A percentile compares a stretch with the other conserved stretches of the same genome.
phyloP scores from a whole-genome alignment of 371 early-diverging fungal genomes.

The Rhizopus sp. region DNA sequence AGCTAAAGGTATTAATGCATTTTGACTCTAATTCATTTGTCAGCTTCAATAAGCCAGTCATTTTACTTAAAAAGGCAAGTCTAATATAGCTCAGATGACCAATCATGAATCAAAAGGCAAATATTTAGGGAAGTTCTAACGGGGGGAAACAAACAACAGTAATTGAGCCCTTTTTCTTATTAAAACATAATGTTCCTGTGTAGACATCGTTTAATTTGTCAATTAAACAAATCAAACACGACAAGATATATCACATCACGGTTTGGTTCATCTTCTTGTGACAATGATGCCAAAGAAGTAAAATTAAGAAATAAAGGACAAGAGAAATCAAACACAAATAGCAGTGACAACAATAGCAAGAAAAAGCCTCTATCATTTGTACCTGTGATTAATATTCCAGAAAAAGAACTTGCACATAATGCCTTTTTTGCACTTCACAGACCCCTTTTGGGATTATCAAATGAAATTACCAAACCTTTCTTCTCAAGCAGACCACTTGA shows the following conservation, averaged over 20 bases:
- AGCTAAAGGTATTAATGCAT: too few relatives aligned
- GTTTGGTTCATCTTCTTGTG: conserved; percentile 23
- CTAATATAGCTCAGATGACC: too few relatives aligned
- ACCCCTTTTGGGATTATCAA: conserved; percentile 47
- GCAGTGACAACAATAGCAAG: conserved; percentile 5
- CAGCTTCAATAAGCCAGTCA: too few relatives aligned
- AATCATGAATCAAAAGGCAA: too few relatives aligned
- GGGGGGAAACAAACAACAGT: too few relatives aligned
- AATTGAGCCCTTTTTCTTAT: background rate
- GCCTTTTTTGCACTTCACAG: conserved; percentile 53
- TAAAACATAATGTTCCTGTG: conserved; percentile 15
- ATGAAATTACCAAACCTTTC: conserved; percentile 40
- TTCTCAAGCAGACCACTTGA: conserved; percentile 24
- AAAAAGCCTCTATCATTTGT: conserved; percentile 29
- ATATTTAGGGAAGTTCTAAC: too few relatives aligned
- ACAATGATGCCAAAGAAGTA: conserved; percentile 7
- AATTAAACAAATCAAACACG: background rate
- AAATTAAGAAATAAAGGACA: conserved; percentile 4
- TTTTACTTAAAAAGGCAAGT: too few relatives aligned
- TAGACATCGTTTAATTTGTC: conserved; percentile 1
- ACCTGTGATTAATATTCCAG: conserved; percentile 55
- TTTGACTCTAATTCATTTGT: too few relatives aligned
- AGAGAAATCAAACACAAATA: background rate
- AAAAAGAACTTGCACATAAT: conserved; percentile 50
- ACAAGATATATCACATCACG: background rate